Evolutionary conservation across 2,329 filamentous ascomycete genomes (phyloP).

Genomic region (Penicillium sp.): DNA sequence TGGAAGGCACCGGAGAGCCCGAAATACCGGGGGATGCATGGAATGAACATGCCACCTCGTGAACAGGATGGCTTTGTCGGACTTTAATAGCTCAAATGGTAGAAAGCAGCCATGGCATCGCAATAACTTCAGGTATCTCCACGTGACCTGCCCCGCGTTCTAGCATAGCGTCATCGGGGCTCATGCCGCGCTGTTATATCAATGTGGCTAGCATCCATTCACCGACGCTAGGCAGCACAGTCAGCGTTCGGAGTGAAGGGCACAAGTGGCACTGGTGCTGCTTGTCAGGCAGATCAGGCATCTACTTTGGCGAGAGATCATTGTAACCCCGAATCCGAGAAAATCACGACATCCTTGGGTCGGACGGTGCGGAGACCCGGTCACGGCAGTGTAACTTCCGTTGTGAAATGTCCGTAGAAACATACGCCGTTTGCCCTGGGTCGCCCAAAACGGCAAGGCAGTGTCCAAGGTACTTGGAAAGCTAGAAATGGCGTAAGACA

Average conservation of each 20-base stretch:
- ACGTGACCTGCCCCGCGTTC: slow-evolving; percentile 23
- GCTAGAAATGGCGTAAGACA: slow-evolving; percentile 16
- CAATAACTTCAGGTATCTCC: slow-evolving; percentile 8
- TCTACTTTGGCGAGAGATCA: neutral
- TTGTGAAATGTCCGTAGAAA: neutral
- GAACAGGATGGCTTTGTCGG: slow-evolving; percentile 31
- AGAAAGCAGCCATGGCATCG: neutral
- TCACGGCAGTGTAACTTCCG: slow-evolving; percentile 8
- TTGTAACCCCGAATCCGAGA: neutral
- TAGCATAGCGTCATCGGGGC: slow-evolving; percentile 14
- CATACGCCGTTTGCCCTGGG: neutral
- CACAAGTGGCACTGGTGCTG: neutral
- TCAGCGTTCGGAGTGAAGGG: neutral
- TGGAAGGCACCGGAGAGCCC: slow-evolving; percentile 64
- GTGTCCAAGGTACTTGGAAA: slow-evolving; percentile 8
- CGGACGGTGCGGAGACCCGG: neutral
- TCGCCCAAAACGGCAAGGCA: neutral
- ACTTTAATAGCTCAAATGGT: slow-evolving; percentile 12
- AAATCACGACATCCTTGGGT: slow-evolving; percentile 10
- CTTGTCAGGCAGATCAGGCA: neutral
- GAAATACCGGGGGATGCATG: slow-evolving; percentile 65
- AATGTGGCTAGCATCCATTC: slow-evolving; percentile 7
- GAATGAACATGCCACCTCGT: slow-evolving; percentile 54
- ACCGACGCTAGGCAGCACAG: neutral
- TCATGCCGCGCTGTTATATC: slow-evolving; percentile 17